Evolutionary conservation across 331 rosid genomes (phyloP), one percentile per base, ranked within the genome.

Genomic region (Arachis monticola): DNA sequence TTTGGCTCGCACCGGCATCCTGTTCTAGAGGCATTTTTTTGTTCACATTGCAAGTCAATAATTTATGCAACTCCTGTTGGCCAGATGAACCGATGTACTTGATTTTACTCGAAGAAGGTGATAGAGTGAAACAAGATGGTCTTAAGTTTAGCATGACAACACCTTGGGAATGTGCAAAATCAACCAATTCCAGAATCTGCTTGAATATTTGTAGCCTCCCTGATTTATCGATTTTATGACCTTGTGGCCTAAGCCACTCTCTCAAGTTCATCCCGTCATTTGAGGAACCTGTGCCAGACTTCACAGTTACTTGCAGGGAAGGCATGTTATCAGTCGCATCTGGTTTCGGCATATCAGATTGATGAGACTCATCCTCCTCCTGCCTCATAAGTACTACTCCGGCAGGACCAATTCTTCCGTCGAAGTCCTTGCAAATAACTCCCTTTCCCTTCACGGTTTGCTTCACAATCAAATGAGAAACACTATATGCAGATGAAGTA

Each of bases 81-180:
- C 65, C 61, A 45, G 79, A 85, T 44, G 85, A 79, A 67, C 90
- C 90, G 48, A 64, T 71, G 78, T 85, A 88, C 40, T 69, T 77
- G 77, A 91, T 78, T 59, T 67, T 73, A 69, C 76, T 77, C 44
- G 85, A 87, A 65, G 85, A 87, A 69, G 85, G 79, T 71, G 67
- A 82, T 56, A 91, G 65, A 35, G 66, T 45, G 75, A 91, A 88
- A 80, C 78, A 61, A 12, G 93, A 85, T 3, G 84, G 93, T 60
- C 71, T 67, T 10, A 88, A 62, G 48, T 91, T 87, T 58, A 73
- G 86, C 81, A 91, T 72, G 79, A 85, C 82, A 69, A 81, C 56
- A 50, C 92, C 92, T 73, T 80, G 80, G 1, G 87, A 82, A 79
- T 88, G 93, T 51, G 84, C 85, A 61, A 60, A 78, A 79, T 83